These are phyloP conservation scores for Passalora sequoiae DNA, from an alignment of 2,329 filamentous ascomycete genomes.

Conservation along the genomic window DNA sequence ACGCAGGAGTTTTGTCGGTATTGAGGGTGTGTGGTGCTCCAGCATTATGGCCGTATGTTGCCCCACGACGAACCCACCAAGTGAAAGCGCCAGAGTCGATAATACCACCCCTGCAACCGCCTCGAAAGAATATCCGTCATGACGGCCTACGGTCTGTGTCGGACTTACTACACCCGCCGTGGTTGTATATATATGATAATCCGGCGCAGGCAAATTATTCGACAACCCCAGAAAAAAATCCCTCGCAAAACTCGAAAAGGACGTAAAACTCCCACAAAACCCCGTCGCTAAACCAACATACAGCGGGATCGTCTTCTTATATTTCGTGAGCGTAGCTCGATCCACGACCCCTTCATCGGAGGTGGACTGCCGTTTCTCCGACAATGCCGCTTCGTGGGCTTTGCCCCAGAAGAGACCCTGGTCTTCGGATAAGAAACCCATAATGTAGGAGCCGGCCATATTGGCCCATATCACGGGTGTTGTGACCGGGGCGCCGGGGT, in stretches of 20 bases:
- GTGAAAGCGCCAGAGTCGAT: conserved; percentile 63
- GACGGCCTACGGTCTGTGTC: conserved; percentile 44
- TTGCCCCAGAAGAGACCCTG: conserved; percentile 66
- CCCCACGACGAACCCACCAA: conserved; percentile 65
- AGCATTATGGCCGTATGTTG: conserved; percentile 66
- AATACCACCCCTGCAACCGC: conserved; percentile 72
- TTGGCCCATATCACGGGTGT: conserved; percentile 84
- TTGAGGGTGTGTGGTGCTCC: conserved; percentile 54
- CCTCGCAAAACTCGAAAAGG: conserved; percentile 79
- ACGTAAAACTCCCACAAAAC: conserved; percentile 85
- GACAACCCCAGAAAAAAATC: conserved; percentile 75
- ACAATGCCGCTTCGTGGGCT: conserved; percentile 46
- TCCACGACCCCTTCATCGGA: conserved; percentile 33
- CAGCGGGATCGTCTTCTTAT: conserved; percentile 80
- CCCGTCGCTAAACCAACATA: conserved; percentile 83
- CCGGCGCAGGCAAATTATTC: conserved; percentile 61
- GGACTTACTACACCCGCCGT: conserved; percentile 17
- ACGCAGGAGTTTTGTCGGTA: conserved; percentile 55
- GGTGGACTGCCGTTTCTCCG: conserved; percentile 29
- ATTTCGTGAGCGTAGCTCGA: conserved; percentile 41
- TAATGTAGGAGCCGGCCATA: conserved; percentile 70
- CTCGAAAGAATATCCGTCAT: conserved; percentile 76
- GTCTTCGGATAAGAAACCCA: conserved; percentile 83
- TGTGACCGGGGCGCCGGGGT: conserved; percentile 68
- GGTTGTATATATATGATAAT: conserved; percentile 35